phyloP scores from a whole-genome alignment of 2,329 filamentous ascomycete species.

The Fusarium fujikuroi region DNA sequence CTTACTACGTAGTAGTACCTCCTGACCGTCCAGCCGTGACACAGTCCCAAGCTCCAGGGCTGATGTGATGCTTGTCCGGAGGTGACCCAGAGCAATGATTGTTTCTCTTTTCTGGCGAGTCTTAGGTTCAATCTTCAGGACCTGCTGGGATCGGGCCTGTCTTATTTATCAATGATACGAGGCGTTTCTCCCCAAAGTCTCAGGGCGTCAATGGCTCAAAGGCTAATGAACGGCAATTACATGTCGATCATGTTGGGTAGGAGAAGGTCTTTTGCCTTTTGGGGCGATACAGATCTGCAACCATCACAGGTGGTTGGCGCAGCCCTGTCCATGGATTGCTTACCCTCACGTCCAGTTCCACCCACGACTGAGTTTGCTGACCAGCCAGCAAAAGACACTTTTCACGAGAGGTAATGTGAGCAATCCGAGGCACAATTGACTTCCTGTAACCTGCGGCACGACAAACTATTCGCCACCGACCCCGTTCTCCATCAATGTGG shows the following conservation, averaged over 20 bases:
- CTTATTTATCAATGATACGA: not conserved
- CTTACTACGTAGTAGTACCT: not conserved
- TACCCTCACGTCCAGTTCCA: constrained; percentile 5
- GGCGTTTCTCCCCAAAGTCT: not conserved
- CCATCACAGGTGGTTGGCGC: constrained; percentile 21
- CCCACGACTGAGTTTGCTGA: constrained; percentile 10
- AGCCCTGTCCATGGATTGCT: constrained; percentile 29
- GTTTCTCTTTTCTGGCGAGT: not conserved
- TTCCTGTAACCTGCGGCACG: constrained; percentile 10
- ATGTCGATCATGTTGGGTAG: constrained; percentile 20
- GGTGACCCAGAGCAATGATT: not conserved
- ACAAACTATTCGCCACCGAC: constrained; percentile 33
- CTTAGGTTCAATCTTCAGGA: not conserved
- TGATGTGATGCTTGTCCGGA: not conserved
- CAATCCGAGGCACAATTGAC: constrained; percentile 7
- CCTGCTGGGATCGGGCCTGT: not conserved
- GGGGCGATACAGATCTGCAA: constrained; percentile 38
- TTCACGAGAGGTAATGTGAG: constrained; percentile 1
- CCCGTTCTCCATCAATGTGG: constrained; percentile 33
- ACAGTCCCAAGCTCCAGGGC: constrained; percentile 4
- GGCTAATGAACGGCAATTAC: constrained; percentile 5
- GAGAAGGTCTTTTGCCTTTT: constrained; percentile 18
- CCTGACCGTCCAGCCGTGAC: constrained; percentile 14
- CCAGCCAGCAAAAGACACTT: constrained; percentile 10
- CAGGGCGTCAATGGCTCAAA: constrained; percentile 4